Conservation (phyloP, 805 yeast species). For the Monosporozyma solicola region DNA sequence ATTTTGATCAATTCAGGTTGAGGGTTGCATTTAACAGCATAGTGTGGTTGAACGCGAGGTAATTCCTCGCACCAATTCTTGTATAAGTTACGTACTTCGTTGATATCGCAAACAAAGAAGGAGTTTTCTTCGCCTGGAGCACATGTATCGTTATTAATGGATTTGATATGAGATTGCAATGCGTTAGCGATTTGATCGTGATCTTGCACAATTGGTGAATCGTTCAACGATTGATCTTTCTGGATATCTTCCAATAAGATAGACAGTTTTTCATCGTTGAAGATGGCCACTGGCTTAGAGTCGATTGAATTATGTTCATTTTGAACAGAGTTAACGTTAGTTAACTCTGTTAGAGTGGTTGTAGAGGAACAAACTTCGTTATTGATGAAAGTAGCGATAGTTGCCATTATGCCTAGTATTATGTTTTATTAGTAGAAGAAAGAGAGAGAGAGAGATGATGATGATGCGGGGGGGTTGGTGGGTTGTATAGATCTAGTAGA, state of each 20-base stretch:
- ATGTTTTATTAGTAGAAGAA: not conserved
- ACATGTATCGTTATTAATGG: conserved; percentile 49
- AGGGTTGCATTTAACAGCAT: conserved; percentile 93
- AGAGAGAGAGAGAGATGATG: not conserved
- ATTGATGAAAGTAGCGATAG: conserved; percentile 10
- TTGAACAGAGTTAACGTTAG: not conserved
- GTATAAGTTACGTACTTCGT: conserved; percentile 54
- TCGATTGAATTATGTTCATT: not conserved
- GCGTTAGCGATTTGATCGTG: conserved; percentile 33
- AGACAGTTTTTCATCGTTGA: conserved; percentile 4
- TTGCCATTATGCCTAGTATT: not conserved
- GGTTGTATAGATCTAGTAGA: not conserved
- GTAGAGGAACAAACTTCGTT: not conserved
- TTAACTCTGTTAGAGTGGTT: not conserved
- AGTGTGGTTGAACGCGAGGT: conserved; percentile 77
- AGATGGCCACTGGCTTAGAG: not conserved
- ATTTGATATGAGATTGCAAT: conserved; percentile 32
- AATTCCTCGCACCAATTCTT: conserved; percentile 54
- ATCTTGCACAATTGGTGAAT: conserved; percentile 26
- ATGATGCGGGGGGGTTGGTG: not conserved
- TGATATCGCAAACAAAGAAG: conserved; percentile 80
- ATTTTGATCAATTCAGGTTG: conserved; percentile 48
- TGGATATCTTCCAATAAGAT: conserved; percentile 2
- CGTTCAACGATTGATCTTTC: conserved; percentile 4
- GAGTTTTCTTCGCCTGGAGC: conserved; percentile 75